Base-by-base conservation (phyloP, 2,329 filamentous ascomycete species). In the Colletotrichum tofieldiae region DNA sequence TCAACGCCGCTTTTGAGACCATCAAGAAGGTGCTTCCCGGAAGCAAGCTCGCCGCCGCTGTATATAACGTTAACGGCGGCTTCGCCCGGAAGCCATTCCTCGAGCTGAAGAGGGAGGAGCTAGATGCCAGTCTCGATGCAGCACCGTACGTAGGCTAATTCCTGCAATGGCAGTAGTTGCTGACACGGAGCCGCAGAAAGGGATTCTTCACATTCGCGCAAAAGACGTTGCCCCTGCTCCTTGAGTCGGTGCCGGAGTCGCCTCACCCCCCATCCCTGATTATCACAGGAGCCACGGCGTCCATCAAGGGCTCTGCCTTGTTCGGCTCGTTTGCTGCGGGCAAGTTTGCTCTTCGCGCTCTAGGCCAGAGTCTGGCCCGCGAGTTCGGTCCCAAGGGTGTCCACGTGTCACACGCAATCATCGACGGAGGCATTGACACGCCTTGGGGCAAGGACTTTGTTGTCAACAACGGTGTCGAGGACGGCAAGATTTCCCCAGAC, bases 311-410 rank as follows among this genome's bases (percentile, higher is more conserved):
- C 5, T 92, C 90, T 14, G 91, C 93, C 0, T 84, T 63, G 32
- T 63, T 63, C 35, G 60, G 47, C 11, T 39, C 45, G 6, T 97
- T 98, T 78, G 92, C 94, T 0, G 89, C 91, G 2, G 93, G 92
- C 37, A 97, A 97, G 80, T 97, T 94, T 79, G 94, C 93, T 5
- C 84, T 93, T 76, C 87, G 95, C 41, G 94, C 92, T 0, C 82
- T 97, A 62, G 87, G 89, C 0, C 94, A 96, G 81, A 93, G 90
- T 43, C 85, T 97, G 35, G 93, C 94, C 0, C 89, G 93, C 68
- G 95, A 98, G 80, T 98, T 96, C 81, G 93, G 93, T 0, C 94
- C 95, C 0, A 86, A 93, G 80, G 95, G 95, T 2, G 89, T 98
- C 1, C 95, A 98, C 80, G 92, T 97, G 1, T 90, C 92, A 0